Evolutionary conservation across 495 filamentous ascomycete genomes (phyloP), one percentile per base, ranked within the genome.

Genomic region (Podospora fimiseda): DNA sequence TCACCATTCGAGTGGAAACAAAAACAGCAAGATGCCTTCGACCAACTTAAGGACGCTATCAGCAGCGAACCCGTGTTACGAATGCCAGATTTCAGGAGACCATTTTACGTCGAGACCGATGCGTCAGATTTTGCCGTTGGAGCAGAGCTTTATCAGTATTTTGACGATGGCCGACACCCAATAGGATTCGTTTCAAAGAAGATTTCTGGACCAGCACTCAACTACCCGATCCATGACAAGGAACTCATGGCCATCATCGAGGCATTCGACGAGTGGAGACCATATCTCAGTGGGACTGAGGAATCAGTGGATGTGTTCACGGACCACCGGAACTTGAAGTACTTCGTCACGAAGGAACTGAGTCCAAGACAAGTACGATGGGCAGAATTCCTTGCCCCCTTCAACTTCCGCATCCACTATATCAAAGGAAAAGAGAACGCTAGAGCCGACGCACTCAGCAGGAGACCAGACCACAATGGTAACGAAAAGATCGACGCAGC

Each of bases 231-330:
- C 39, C 39, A 44, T 21, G 42, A 22, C 5, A 44, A 44, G 18
- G 19, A 44, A 19, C 15, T 44, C 2, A 19, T 44, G 15, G 42
- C 42, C 18, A 44, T 44, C 42, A 44, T 44, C n/a, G 42, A 44
- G 42, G 42, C 42, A 20, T 44, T 44, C 18, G n/a, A 44, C 15
- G 42, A 44, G 19, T 44, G 18, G 18, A 44, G 42, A 44, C 42
- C 42, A 3, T 44, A 44, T 19, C 42, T 44, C 5, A 44, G 42
- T 19, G 42, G 42, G n/a, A 22, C 18, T 3, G n/a, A 44, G 5
- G 5, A 44, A 3, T 7, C 15, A 14, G 42, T 44, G 7, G 5
- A 44, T 19, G 42, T 44, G 15, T 44, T 20, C n/a, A 44, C 42
- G 3, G 42, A 44, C n/a, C 18, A 44, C 42, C 15, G 19, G 19